A percentile compares a stretch with the other conserved stretches of the same genome.
Evolutionary conservation across 257 asterid species (phyloP).

Genomic region (Nicotiana knightiana): DNA sequence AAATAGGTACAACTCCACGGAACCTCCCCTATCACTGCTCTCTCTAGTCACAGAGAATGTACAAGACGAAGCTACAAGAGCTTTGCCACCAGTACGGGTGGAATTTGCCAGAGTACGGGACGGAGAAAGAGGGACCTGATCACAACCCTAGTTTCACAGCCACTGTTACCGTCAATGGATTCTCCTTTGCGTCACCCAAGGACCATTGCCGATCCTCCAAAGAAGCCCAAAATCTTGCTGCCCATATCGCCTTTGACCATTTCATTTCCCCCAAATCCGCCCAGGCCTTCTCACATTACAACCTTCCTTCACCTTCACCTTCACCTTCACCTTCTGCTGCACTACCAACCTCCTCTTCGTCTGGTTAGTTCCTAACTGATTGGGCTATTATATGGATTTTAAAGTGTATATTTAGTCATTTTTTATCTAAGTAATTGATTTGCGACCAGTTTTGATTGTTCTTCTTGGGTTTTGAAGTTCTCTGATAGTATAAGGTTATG

Average conservation of each 20-base stretch:
- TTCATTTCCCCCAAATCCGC: neutral
- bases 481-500: neutral
- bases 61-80: conserved; percentile 59
- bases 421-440: neutral
- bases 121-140: conserved; percentile 44
- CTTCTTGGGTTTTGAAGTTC: neutral
- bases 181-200: conserved; percentile 31
- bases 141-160: conserved; percentile 61
- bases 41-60: conserved; percentile 24
- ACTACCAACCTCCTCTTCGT: neutral
- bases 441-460: neutral
- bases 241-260: conserved; percentile 10
- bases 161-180: conserved; percentile 34
- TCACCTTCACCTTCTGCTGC: neutral
- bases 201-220: conserved; percentile 16
- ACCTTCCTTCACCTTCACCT: neutral
- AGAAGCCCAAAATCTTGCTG: conserved; percentile 18
- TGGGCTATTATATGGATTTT: neutral
- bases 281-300: neutral
- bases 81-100: conserved; percentile 44
- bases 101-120: conserved; percentile 49
- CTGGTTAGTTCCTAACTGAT: neutral
- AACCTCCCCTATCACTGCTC: too few species aligned
- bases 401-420: neutral
- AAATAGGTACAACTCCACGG: too few species aligned